Conservation (phyloP, 192 early-diverging fungal species). For the Backusella australiensis region DNA sequence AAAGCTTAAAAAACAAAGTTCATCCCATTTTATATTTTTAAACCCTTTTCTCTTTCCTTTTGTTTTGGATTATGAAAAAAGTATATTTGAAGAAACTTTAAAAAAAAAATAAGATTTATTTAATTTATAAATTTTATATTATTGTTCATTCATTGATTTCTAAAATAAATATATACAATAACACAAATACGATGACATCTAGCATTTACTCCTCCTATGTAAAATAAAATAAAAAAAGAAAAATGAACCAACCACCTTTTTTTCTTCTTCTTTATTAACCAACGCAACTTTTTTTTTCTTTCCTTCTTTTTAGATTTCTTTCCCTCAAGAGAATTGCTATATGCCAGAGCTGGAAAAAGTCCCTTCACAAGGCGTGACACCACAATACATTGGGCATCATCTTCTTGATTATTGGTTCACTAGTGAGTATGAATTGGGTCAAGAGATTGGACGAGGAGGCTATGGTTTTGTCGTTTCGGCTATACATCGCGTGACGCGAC, state of each 20-base stretch:
- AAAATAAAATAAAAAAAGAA: background rate
- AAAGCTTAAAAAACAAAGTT: slow-evolving; percentile 5
- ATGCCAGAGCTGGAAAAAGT: background rate
- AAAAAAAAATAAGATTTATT: background rate
- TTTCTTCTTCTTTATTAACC: background rate
- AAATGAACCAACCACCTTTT: background rate
- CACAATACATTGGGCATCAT: background rate
- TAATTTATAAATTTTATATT: background rate
- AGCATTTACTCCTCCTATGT: background rate
- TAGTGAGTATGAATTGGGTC: slow-evolving; percentile 36
- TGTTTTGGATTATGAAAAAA: background rate
- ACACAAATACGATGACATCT: background rate
- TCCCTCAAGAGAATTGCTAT: background rate
- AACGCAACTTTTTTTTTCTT: background rate
- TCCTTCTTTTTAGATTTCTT: background rate
- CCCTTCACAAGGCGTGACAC: background rate
- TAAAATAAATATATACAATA: background rate
- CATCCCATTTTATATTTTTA: background rate
- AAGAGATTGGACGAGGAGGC: slow-evolving; percentile 63
- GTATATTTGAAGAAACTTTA: background rate
- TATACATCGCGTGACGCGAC: slow-evolving; percentile 41
- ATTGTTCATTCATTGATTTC: background rate
- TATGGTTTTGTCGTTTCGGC: slow-evolving; percentile 66
- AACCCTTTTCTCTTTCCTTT: background rate
- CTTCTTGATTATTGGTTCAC: background rate